These are phyloP conservation scores for Cyclanthera cordifolia DNA, from an alignment of 306 rosid species.

Conservation along the genomic window DNA sequence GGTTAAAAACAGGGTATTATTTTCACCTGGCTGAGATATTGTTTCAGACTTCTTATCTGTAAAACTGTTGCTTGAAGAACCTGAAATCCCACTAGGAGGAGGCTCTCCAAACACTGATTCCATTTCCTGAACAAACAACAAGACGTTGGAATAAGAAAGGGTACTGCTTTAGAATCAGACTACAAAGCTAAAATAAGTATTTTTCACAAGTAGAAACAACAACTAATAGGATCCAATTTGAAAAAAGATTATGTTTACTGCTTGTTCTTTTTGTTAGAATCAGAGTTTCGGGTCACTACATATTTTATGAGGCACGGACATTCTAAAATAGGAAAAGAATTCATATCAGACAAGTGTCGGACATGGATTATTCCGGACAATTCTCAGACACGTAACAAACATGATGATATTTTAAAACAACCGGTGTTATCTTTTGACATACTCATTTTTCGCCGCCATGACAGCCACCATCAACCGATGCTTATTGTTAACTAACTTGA, in stretches of 20 bases:
- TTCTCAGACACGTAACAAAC: too few species aligned
- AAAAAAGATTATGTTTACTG: not conserved
- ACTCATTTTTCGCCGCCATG: too few species aligned
- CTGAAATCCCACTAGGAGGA: conserved; percentile 31
- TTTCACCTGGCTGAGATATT: conserved; percentile 21
- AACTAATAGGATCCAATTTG: not conserved
- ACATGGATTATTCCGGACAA: too few species aligned
- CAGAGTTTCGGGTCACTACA: too few species aligned
- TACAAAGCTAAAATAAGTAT: not conserved
- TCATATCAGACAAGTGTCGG: too few species aligned
- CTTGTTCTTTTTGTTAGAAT: too few species aligned
- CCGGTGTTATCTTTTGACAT: too few species aligned
- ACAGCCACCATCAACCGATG: too few species aligned
- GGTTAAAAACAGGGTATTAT: conserved; percentile 31
- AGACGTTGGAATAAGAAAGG: not conserved
- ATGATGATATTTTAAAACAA: too few species aligned
- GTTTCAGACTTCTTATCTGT: conserved; percentile 21
- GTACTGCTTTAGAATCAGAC: not conserved
- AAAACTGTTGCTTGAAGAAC: conserved; percentile 23
- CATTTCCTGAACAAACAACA: conserved; percentile 54
- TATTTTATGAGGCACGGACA: too few species aligned
- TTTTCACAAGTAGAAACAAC: not conserved
- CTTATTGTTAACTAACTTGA: too few species aligned
- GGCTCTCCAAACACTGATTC: conserved; percentile 60
- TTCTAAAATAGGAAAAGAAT: too few species aligned